phyloP scores from a whole-genome alignment of 73 alveolate species.

The Symbiodinium pilosum region DNA sequence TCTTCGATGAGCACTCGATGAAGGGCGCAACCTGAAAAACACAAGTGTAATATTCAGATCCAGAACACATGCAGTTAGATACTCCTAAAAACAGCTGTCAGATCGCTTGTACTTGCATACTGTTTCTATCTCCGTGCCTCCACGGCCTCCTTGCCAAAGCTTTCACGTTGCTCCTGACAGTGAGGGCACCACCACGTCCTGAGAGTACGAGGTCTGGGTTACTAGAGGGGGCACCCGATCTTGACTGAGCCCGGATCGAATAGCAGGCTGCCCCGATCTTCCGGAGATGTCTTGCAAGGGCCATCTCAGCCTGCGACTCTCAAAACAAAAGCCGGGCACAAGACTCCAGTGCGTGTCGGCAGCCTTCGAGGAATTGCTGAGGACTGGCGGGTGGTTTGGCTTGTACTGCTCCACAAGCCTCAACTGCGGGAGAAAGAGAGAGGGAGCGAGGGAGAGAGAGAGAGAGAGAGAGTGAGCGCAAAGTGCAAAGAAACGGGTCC shows the following conservation, averaged over 20 bases:
- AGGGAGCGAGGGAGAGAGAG: neutral
- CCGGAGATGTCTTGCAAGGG: conserved; percentile 65
- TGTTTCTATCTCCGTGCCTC: conserved; percentile 27
- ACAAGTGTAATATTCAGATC: neutral
- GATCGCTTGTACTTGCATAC: neutral
- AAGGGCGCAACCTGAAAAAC: conserved; percentile 67
- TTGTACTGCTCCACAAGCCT: conserved; percentile 75
- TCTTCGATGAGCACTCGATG: conserved; percentile 80
- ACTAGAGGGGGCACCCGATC: no score
- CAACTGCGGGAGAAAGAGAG: neutral
- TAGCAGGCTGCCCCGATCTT: conserved; percentile 89
- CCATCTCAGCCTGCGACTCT: conserved; percentile 49
- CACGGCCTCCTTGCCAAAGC: conserved; percentile 63
- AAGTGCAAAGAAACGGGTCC: no score
- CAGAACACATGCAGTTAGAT: no score
- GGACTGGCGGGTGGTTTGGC: conserved; percentile 94
- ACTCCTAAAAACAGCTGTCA: neutral
- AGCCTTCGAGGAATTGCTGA: conserved; percentile 74
- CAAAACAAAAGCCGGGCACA: neutral
- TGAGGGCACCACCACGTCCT: conserved; percentile 95
- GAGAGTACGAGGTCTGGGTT: neutral
- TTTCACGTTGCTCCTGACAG: conserved; percentile 91
- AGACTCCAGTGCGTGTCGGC: neutral
- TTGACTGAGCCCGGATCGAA: neutral
- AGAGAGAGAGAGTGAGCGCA: neutral